These are phyloP conservation scores for Pythium guiyangense DNA, from an alignment of 352 stramenopile genomes.

Conservation along the genomic window DNA sequence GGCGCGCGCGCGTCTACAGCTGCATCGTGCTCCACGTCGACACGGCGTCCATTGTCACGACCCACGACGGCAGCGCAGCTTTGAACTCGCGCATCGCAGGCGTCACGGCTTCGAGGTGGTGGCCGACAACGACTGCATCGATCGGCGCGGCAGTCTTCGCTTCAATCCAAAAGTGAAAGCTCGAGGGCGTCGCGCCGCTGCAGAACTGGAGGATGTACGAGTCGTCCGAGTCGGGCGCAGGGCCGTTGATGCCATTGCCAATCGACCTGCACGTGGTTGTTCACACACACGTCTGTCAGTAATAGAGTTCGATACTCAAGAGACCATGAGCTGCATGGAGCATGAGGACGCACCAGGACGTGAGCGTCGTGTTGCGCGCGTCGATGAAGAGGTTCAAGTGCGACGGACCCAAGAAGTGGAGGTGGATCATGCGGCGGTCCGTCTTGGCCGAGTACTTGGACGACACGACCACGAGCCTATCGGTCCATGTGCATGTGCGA, in stretches of 20 bases:
- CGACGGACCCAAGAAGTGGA: slow-evolving; percentile 59
- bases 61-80: slow-evolving; percentile 44
- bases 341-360: slow-evolving; percentile 49
- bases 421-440: slow-evolving; percentile 54
- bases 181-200: slow-evolving; percentile 43
- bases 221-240: slow-evolving; percentile 48
- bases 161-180: slow-evolving; percentile 80
- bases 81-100: slow-evolving; percentile 42
- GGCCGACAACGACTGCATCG: slow-evolving; percentile 56
- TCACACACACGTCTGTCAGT: neutral
- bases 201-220: slow-evolving; percentile 76
- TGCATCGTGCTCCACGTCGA: slow-evolving; percentile 58
- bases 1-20: slow-evolving; percentile 26
- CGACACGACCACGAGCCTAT: slow-evolving; percentile 54
- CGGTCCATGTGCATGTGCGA: neutral
- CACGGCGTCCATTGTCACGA: slow-evolving; percentile 30
- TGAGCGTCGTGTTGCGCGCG: slow-evolving; percentile 58
- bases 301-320: neutral
- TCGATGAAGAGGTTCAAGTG: slow-evolving; percentile 78
- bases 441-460: slow-evolving; percentile 44
- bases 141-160: slow-evolving; percentile 39
- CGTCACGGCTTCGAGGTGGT: slow-evolving; percentile 53
- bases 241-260: slow-evolving; percentile 54
- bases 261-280: slow-evolving; percentile 44
- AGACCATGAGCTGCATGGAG: too few species aligned